Percentiles rank a stretch among this genome's conserved stretches.
phyloP scores from a whole-genome alignment of 352 stramenopile species.

The Poterioochromonas sp. region DNA sequence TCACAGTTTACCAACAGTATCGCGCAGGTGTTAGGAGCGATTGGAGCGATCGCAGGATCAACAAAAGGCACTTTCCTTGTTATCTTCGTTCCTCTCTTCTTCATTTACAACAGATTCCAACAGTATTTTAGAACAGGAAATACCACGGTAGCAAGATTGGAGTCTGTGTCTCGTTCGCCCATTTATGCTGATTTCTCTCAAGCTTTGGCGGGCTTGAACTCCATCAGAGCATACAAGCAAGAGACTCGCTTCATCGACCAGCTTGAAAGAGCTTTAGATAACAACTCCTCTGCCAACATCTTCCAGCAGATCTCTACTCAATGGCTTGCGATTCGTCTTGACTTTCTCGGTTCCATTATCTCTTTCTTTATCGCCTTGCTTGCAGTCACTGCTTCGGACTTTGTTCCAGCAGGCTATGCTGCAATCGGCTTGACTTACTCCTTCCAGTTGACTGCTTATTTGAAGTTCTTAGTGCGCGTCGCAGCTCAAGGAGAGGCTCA shows the following conservation, averaged over 20 bases:
- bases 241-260: slow-evolving; percentile 55
- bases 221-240: slow-evolving; percentile 68
- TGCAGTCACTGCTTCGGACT: not conserved
- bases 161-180: slow-evolving; percentile 73
- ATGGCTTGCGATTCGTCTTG: slow-evolving; percentile 61
- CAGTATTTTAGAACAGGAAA: not conserved
- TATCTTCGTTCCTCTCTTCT: not conserved
- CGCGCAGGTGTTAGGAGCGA: not conserved
- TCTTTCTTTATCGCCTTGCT: slow-evolving; percentile 24
- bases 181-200: slow-evolving; percentile 74
- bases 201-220: slow-evolving; percentile 73
- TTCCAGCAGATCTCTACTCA: slow-evolving; percentile 51
- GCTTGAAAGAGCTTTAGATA: slow-evolving; percentile 55
- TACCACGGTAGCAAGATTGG: slow-evolving; percentile 73
- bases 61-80: slow-evolving; percentile 25
- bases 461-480: slow-evolving; percentile 5
- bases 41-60: slow-evolving; percentile 11
- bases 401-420: not conserved
- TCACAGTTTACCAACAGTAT: not conserved
- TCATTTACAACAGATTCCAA: not conserved
- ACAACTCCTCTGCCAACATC: slow-evolving; percentile 48
- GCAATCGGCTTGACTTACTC: not conserved
- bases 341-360: slow-evolving; percentile 37
- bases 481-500: not conserved
- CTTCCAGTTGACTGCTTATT: not conserved